Base-by-base conservation (phyloP, 306 rosid species). In the Begonia masoniana region DNA sequence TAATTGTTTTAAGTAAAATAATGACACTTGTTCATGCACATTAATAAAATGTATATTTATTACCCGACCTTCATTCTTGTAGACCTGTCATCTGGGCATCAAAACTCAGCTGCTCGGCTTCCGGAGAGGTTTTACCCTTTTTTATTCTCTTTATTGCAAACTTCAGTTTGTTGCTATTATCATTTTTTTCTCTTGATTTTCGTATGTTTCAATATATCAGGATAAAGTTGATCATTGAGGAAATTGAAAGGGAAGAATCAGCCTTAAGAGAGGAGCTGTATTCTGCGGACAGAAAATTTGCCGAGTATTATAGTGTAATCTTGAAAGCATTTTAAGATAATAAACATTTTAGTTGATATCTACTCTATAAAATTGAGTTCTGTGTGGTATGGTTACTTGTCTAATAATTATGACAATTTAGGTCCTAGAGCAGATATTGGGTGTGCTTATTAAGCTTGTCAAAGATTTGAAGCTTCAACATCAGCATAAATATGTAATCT, bases 381-480 rank as follows among this genome's bases (percentile, higher is more conserved):
- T 62, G 36, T 15, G 51, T n/a, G 52, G 36, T 16, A 51, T 36
- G 36, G 24, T 35, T 46, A 64, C 16, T 54, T 65, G 23, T 55
- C 53, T 36, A 59, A 61, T 47, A 9, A 14, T 9, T 66, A 57
- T 56, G 62, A 59, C 62, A 70, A 47, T 67, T 47, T 62, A 92
- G 99, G 96, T 92, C 52, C 66, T 86, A 60, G 93, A 92, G 85
- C 99, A 86, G 81, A 86, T 86, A 55, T 78, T 92, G 69, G 95
- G 82, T 50, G 87, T 92, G 50, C 88, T 86, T 58, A 79, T 81
- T 54, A 92, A 81, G 78, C 84, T 92, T 50, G 95, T 92, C 60
- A 79, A 82, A 72, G 94, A 83, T 79, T 76, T 92, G 83, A 86
- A 86, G 80, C 74, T 86, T 80, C 94, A 83, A 54, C 95, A 81